These are phyloP conservation scores for Trichocladium uniseriatum DNA, from an alignment of 495 filamentous ascomycete species.

Conservation along the genomic window DNA sequence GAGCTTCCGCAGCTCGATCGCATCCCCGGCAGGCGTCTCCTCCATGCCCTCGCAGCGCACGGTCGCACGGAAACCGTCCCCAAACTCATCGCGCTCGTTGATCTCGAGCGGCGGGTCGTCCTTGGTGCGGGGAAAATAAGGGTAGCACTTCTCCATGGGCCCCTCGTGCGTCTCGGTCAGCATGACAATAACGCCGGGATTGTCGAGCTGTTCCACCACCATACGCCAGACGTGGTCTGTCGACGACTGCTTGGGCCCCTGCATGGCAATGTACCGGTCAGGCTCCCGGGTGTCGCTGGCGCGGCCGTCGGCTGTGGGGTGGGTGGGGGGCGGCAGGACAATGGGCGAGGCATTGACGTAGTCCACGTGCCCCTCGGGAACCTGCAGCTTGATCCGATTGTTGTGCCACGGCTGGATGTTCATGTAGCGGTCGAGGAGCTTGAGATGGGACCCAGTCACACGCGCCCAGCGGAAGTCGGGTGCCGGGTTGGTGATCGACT, in stretches of 20 bases:
- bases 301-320: too few relatives aligned
- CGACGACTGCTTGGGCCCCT: slow-evolving; percentile 71
- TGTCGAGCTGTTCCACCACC: slow-evolving; percentile 74
- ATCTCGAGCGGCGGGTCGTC: slow-evolving; percentile 45
- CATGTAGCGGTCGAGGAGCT: slow-evolving; percentile 62
- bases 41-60: slow-evolving; percentile 44
- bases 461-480: slow-evolving; percentile 49
- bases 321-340: slow-evolving; percentile 49
- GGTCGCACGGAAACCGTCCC: slow-evolving; percentile 50
- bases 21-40: slow-evolving; percentile 37
- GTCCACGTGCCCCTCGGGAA: slow-evolving; percentile 69
- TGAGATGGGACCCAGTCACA: slow-evolving; percentile 38
- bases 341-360: slow-evolving; percentile 98
- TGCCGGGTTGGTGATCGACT: slow-evolving; percentile 34
- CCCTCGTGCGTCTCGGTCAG: slow-evolving; percentile 81
- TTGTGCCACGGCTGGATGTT: slow-evolving; percentile 82
- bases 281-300: slow-evolving; percentile 20
- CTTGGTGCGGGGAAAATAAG: slow-evolving; percentile 66
- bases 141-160: slow-evolving; percentile 80
- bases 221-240: slow-evolving; percentile 89
- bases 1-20: slow-evolving; percentile 47
- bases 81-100: slow-evolving; percentile 53
- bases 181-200: slow-evolving; percentile 87
- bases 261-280: slow-evolving; percentile 48
- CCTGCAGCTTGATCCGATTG: slow-evolving; percentile 74